Conservation (phyloP, 2,329 filamentous ascomycete species). For the Nemania serpens region DNA sequence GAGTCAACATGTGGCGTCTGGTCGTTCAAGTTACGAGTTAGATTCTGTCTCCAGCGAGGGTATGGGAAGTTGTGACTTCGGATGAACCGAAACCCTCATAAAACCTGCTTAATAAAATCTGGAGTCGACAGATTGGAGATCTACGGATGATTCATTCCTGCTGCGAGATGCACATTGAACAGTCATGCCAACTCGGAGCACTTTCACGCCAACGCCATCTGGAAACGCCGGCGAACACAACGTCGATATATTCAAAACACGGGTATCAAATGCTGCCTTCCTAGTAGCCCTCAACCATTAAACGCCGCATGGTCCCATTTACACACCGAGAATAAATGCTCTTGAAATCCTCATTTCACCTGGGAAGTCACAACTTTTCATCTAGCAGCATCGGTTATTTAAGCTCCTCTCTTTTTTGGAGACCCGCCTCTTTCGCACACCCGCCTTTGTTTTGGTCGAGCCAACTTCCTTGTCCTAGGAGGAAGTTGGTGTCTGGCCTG, state of each 20-base stretch:
- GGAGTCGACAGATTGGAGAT: constrained; percentile 7
- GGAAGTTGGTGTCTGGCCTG: constrained; percentile 30
- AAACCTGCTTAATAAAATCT: neutral
- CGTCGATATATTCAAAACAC: constrained; percentile 24
- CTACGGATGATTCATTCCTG: neutral
- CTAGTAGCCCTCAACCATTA: constrained; percentile 4
- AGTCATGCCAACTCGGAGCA: neutral
- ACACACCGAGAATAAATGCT: neutral
- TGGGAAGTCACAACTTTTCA: neutral
- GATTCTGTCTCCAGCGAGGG: neutral
- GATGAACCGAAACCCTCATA: constrained; percentile 14
- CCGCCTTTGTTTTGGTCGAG: neutral
- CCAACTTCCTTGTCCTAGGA: constrained; percentile 15
- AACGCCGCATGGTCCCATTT: constrained; percentile 6
- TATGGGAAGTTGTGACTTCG: constrained; percentile 4
- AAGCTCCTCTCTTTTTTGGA: constrained; percentile 5
- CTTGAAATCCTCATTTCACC: neutral
- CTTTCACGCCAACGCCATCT: neutral
- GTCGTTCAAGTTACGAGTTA: neutral
- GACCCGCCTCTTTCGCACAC: neutral
- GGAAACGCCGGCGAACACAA: neutral
- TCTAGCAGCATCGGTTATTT: neutral
- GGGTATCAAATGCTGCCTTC: constrained; percentile 36
- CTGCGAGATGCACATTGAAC: neutral
- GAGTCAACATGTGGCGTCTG: neutral